phyloP scores from a whole-genome alignment of 495 filamentous ascomycete species.

The Aspergillus sclerotioniger region DNA sequence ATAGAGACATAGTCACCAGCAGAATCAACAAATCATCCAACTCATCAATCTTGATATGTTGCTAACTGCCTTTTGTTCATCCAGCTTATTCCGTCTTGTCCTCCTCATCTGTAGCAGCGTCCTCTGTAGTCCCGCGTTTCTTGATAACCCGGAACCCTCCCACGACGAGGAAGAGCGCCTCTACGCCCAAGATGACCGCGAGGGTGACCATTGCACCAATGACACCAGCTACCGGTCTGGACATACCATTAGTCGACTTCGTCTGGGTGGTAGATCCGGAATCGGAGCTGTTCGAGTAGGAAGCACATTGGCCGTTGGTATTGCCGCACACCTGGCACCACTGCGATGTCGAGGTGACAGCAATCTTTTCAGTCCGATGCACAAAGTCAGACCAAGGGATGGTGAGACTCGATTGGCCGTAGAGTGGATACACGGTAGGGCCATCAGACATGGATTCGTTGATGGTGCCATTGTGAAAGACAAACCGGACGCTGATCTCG shows the following conservation, averaged over 20 bases:
- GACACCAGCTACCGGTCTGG: constrained; percentile 50
- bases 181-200: constrained; percentile 49
- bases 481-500: constrained; percentile 48
- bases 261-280: constrained; percentile 12
- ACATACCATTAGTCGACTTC: constrained; percentile 28
- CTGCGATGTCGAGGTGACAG: constrained; percentile 34
- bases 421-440: constrained; percentile 42
- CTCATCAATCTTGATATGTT: no score
- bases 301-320: constrained; percentile 36
- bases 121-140: constrained; percentile 28
- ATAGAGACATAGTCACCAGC: no score
- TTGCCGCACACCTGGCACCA: constrained; percentile 52
- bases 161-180: constrained; percentile 42
- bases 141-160: constrained; percentile 42
- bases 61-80: no score
- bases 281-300: constrained; percentile 9
- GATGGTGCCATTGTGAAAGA: constrained; percentile 54
- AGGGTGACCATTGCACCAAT: constrained; percentile 64
- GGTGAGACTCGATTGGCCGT: constrained; percentile 30
- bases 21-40: no score
- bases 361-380: constrained; percentile 36
- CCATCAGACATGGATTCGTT: constrained; percentile 15
- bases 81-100: constrained; percentile 7
- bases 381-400: constrained; percentile 48
- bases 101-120: constrained; percentile 15